Evolutionary conservation across 441 rosid species (phyloP), one percentile per base, ranked within the genome.

Genomic region (Erysimum pusillum): DNA sequence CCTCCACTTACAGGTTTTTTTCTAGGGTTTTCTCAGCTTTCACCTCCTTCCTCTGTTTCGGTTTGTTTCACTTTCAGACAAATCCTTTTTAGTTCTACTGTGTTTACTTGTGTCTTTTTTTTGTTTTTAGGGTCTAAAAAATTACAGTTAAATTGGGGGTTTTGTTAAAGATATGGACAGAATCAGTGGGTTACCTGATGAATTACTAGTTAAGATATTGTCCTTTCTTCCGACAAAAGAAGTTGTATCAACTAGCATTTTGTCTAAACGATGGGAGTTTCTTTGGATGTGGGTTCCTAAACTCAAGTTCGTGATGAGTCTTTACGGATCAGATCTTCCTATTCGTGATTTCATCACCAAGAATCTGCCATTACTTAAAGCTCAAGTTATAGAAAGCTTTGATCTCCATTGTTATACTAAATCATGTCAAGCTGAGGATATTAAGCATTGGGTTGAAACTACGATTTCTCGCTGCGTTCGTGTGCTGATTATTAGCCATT

Each of bases 251-350:
- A 45, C 49, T 45, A 45, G 49, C 18, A 7, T 45, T n/a, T 45
- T 45, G 49, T 45, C 49, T 14, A 45, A 45, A 45, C 49, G 49
- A 45, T 45, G 49, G 49, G 18, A 45, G 49, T n/a, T 45, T 13
- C 49, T 14, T 45, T 45, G 49, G 49, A n/a, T 45, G 49, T 45
- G 18, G 9, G 18, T 45, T 0, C 49, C 49, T 45, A 45, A 45
- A 45, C 49, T 45, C 49, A 45, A 14, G 9, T 45, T 45, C 3
- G 8, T 5, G 18, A 45, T 45, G 1, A 45, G n/a, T 45, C 49
- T 14, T 5, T 6, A 2, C 49, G 9, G n/a, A 45, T 0, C 49
- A 45, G 49, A 45, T 45, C 49, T 45, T 45, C 49, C 18, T n/a
- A 6, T 45, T 14, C 8, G 9, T 7, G 18, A 45, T 45, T 45